phyloP scores from a whole-genome alignment of 768 basidiomycete species.

The Lentinula sp. region DNA sequence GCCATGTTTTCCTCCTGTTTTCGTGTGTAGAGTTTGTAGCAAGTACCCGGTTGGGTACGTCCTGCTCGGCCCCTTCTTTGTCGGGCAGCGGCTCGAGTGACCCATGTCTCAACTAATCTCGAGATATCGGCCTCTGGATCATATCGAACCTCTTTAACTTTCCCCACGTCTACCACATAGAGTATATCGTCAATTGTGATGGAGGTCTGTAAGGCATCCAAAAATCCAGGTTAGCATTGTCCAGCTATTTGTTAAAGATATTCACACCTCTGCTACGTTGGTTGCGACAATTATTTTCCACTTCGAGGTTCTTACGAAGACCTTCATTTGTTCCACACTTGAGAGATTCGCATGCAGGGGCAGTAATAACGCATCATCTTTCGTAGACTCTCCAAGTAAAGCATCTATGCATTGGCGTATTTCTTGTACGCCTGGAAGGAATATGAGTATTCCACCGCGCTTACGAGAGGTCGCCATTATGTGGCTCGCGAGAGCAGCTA shows the following conservation, averaged over 20 bases:
- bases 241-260: not conserved
- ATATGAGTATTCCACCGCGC: slow-evolving; percentile 73
- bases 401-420: slow-evolving; percentile 73
- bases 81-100: slow-evolving; percentile 69
- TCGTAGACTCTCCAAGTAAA: slow-evolving; percentile 30
- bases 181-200: slow-evolving; percentile 88
- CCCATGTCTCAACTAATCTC: slow-evolving; percentile 72
- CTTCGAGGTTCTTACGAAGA: slow-evolving; percentile 56
- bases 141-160: slow-evolving; percentile 77
- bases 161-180: slow-evolving; percentile 81
- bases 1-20: slow-evolving; percentile 65
- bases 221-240: not conserved
- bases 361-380: slow-evolving; percentile 45
- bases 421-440: slow-evolving; percentile 87
- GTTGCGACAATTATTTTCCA: slow-evolving; percentile 90
- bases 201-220: slow-evolving; percentile 50
- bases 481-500: slow-evolving; percentile 59
- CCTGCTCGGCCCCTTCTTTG: slow-evolving; percentile 91
- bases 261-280: slow-evolving; percentile 78
- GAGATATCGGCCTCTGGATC: slow-evolving; percentile 71
- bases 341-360: slow-evolving; percentile 90
- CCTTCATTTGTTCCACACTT: slow-evolving; percentile 72
- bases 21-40: slow-evolving; percentile 85
- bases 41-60: slow-evolving; percentile 73
- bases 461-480: slow-evolving; percentile 45